phyloP scores from a whole-genome alignment of 306 rosid genomes.

The Rosa rugosa region DNA sequence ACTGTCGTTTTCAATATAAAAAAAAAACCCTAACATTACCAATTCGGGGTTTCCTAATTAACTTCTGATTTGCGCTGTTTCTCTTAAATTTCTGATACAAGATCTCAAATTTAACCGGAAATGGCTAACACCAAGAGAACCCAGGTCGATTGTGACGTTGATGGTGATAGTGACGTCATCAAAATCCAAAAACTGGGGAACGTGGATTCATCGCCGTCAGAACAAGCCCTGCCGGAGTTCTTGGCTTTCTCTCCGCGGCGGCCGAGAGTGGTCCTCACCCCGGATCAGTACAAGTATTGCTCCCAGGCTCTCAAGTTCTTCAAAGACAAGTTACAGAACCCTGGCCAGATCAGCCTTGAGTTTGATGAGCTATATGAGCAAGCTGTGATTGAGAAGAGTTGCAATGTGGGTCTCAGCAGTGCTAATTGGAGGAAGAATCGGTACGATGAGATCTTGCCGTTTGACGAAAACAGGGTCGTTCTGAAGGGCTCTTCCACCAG shows the following conservation, averaged over 20 bases:
- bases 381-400: slow-evolving; percentile 27
- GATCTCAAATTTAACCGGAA: neutral
- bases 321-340: slow-evolving; percentile 47
- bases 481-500: slow-evolving; percentile 42
- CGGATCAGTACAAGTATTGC: slow-evolving; percentile 61
- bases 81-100: neutral
- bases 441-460: slow-evolving; percentile 65
- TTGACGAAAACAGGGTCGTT: slow-evolving; percentile 65
- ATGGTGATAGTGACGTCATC: neutral
- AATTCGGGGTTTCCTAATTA: neutral
- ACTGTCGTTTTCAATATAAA: neutral
- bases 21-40: neutral
- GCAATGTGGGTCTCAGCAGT: slow-evolving; percentile 55
- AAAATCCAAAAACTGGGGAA: neutral
- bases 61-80: neutral
- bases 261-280: slow-evolving; percentile 35
- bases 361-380: slow-evolving; percentile 47
- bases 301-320: slow-evolving; percentile 52
- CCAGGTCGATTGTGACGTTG: neutral
- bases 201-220: slow-evolving; percentile 3
- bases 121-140: neutral
- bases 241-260: slow-evolving; percentile 50
- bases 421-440: slow-evolving; percentile 73
- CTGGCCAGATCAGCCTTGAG: slow-evolving; percentile 49
- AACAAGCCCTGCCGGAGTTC: slow-evolving; percentile 31